Evolutionary conservation across 2,329 filamentous ascomycete genomes (phyloP), one percentile per base, ranked within the genome.

Genomic region (Allantophomopsis lycopodina): DNA sequence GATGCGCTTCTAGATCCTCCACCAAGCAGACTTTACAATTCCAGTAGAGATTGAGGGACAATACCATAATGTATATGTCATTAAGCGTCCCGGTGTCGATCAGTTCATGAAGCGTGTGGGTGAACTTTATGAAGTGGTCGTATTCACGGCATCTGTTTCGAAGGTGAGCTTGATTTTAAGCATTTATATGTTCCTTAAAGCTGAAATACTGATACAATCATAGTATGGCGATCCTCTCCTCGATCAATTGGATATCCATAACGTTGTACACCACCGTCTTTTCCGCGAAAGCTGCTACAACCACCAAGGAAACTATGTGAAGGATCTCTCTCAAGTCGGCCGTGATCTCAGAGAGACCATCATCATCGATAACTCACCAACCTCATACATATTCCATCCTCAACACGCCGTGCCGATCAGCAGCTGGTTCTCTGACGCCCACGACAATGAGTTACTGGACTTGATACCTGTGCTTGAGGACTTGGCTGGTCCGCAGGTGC

Each of bases 231-330:
- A 98, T 64, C 91, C 91, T 40, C 71, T 98, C 34, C 68, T 98
- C 42, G 91, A 98, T 58, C 89, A 96, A 62, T 71, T 98, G 39
- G 91, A 98, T 59, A 96, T 98, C 45, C 91, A 98, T 62, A 79
- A 88, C 49, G 91, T 96, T 34, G 83, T 98, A 12, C 91, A 98
- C 57, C 91, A 98, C 60, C 73, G 91, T 37, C 69, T 98, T 18
- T 98, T 98, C 76, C 79, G 91, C 44, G 91, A 98, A 64, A 96
- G 89, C 61, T 98, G 91, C 64, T 96, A 94, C 63, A 98, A 98
- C 58, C 91, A 98, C 58, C 91, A 96, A 65, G 91, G 91, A 51
- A 98, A 98, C 60, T 98, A 98, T 52, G 91, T 98, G 59, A 98
- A 98, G 73, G 91, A 98, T 58, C 74, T 98, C 40, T 96, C 91